A percentile compares a stretch with the other conserved stretches of the same genome.
phyloP scores from a whole-genome alignment of 495 filamentous ascomycete species.

The Xanthoparmelia taractica region DNA sequence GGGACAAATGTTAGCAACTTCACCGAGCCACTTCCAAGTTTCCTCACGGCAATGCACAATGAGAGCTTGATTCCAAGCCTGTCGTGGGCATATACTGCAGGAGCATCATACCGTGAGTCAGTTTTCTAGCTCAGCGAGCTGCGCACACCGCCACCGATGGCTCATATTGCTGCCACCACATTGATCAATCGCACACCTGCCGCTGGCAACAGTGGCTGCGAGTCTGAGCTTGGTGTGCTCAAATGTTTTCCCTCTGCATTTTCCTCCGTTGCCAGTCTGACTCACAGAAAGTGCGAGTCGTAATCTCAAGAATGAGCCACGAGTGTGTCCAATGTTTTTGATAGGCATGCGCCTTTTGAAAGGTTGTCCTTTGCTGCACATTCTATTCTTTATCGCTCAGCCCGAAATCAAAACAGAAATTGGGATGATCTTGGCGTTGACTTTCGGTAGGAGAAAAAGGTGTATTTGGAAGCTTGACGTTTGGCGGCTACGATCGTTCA shows the following conservation, averaged over 20 bases:
- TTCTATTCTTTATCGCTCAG: neutral
- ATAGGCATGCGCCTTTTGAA: neutral
- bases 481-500: conserved; percentile 50
- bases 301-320: neutral
- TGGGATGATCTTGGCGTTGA: neutral
- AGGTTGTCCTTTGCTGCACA: neutral
- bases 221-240: no score
- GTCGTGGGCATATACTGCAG: conserved; percentile 53
- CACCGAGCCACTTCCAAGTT: conserved; percentile 40
- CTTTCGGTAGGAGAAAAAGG: conserved; percentile 35
- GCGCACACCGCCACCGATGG: neutral
- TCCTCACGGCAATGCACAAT: conserved; percentile 41
- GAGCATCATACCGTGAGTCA: conserved; percentile 42
- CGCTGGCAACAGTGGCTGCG: neutral
- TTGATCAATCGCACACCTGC: neutral
- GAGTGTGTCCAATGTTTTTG: neutral
- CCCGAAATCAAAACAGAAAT: neutral
- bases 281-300: neutral
- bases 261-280: neutral
- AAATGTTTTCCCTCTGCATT: neutral
- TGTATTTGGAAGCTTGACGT: conserved; percentile 44
- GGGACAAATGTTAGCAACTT: conserved; percentile 42
- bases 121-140: neutral
- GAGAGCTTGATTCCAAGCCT: conserved; percentile 43
- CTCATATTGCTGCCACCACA: neutral